Percentiles rank a stretch among this genome's conserved stretches.
These are phyloP conservation scores for Leucocoprinus birnbaumii DNA, from an alignment of 768 basidiomycete species.

Conservation along the genomic window DNA sequence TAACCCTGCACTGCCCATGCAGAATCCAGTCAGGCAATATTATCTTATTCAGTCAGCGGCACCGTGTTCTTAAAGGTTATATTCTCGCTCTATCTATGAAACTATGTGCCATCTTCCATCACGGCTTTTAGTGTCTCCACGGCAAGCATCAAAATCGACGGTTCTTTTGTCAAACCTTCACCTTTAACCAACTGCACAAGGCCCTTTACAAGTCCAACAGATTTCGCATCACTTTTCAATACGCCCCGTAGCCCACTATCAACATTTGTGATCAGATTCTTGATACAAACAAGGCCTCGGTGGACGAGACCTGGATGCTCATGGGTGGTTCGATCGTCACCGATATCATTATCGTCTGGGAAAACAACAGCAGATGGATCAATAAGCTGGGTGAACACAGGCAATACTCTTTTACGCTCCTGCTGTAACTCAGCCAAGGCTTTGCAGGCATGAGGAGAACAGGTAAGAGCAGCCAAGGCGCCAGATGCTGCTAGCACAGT, in stretches of 20 bases:
- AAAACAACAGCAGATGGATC: slow-evolving; percentile 44
- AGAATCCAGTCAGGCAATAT: neutral
- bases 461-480: slow-evolving; percentile 78
- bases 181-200: slow-evolving; percentile 49
- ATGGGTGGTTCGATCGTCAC: slow-evolving; percentile 33
- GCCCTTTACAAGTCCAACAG: slow-evolving; percentile 49
- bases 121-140: slow-evolving; percentile 46
- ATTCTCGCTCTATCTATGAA: neutral
- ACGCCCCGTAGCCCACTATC: slow-evolving; percentile 33
- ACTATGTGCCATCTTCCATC: slow-evolving; percentile 9
- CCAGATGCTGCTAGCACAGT: slow-evolving; percentile 92
- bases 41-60: neutral
- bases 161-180: slow-evolving; percentile 26
- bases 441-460: slow-evolving; percentile 55
- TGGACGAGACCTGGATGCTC: slow-evolving; percentile 66
- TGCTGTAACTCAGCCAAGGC: slow-evolving; percentile 61
- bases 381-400: slow-evolving; percentile 64
- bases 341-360: slow-evolving; percentile 26
- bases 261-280: slow-evolving; percentile 55
- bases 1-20: neutral
- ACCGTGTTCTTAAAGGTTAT: too few relatives aligned
- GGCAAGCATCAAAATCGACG: slow-evolving; percentile 43
- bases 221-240: slow-evolving; percentile 50
- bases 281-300: slow-evolving; percentile 73
- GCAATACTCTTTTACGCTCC: slow-evolving; percentile 61